Base-by-base conservation (phyloP, 169 alveolate genomes). In the Plasmodium coatneyi region DNA sequence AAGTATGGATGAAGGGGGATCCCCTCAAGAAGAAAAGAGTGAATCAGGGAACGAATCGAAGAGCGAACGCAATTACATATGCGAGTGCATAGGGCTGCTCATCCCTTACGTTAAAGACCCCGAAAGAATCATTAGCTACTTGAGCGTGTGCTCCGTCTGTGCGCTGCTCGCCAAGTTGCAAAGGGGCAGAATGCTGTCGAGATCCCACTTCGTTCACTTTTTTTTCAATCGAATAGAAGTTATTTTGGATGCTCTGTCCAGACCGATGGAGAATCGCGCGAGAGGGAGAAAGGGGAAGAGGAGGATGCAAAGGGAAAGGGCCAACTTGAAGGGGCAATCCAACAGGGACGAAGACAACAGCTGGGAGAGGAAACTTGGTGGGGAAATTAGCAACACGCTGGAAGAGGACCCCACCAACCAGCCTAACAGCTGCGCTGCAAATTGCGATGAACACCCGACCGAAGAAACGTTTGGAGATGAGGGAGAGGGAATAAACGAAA, bases 101-200 rank as follows among this genome's bases (percentile, higher is more conserved):
- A 91, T 91, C 28, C 95, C 95, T 6, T 91, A 91, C 60, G 76
- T 91, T n/a, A 91, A 71, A 56, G 95, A 91, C 76, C 41, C 81
- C 5, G 86, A 91, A 81, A 71, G 56, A 39, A 81, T 91, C 71
- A 91, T 91, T 10, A 46, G 92, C 32, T 91, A 80, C 76, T 32
- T 91, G 30, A 91, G 92, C 60, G 56, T 71, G 25, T 91, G 92
- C 41, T 91, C 91, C 52, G 76, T 91, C 52, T 80, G 91, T 19
- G 66, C 79, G 39, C 39, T 91, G 22, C 34, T 91, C 71, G 95
- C 86, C 5, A 91, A 80, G 56, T 70, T 91, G 46, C 43, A 66
- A 32, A 82, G 76, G 19, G 28, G 36, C 9, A 66, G 46, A 70
- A 36, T 91, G 34, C 9, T 91, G 74, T 43, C 36, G 28, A 81